Percentiles rank a stretch among this genome's conserved stretches.
These are phyloP conservation scores for Chenopodium berlandieri DNA, from an alignment of 148 eudicot genomes.

Conservation along the genomic window DNA sequence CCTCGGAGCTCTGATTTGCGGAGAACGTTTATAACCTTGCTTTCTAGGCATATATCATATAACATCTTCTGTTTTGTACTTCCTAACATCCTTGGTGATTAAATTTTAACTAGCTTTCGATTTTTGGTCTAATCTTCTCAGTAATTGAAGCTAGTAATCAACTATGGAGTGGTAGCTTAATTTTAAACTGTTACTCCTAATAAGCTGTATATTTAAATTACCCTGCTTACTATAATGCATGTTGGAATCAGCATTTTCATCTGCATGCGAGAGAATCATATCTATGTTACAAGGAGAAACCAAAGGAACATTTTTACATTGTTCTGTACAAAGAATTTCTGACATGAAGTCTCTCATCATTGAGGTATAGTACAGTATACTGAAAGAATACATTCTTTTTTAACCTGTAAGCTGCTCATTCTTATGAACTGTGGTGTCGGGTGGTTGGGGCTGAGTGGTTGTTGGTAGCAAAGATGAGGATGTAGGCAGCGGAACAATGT, in stretches of 20 bases:
- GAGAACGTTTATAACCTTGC: background rate
- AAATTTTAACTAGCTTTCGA: no score
- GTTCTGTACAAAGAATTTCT: slow-evolving; percentile 7
- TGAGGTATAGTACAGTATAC: slow-evolving; percentile 6
- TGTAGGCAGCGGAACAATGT: slow-evolving; percentile 21
- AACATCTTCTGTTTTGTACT: no score
- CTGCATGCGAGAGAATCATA: slow-evolving; percentile 6
- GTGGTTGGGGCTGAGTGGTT: slow-evolving; percentile 26
- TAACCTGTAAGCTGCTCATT: slow-evolving; percentile 18
- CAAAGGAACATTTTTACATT: background rate
- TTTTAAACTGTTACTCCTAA: no score
- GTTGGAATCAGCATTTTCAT: background rate
- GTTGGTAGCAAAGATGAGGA: slow-evolving; percentile 18
- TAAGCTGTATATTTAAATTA: no score
- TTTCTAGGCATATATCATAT: no score
- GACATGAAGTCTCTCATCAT: background rate
- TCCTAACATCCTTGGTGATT: no score
- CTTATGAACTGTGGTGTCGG: slow-evolving; percentile 22
- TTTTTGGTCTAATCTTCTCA: background rate
- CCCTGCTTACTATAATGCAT: background rate
- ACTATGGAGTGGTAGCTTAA: no score
- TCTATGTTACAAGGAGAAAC: slow-evolving; percentile 7
- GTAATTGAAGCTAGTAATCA: background rate
- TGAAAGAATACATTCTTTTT: background rate
- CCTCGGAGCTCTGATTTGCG: background rate